Base-by-base conservation (phyloP, 371 early-diverging fungal species). In the Batkoa obscura region DNA sequence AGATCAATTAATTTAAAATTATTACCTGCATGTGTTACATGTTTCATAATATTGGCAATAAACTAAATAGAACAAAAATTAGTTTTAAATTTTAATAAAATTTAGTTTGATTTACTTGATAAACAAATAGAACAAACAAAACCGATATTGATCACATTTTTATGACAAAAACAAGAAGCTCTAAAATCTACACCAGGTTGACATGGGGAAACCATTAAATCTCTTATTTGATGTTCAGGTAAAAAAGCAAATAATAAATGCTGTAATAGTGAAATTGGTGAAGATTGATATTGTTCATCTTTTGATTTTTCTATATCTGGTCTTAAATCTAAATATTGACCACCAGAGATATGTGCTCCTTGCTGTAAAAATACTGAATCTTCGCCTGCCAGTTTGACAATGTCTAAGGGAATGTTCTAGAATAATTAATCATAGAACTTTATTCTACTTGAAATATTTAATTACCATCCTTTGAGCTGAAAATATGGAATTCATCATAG, bases 91-190 rank as follows among this genome's bases (percentile, higher is more conserved):
- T 23, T 23, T 23, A 23, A 23, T 23, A 48, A 41, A 4, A 34
- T 1, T 39, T 42, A 52, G 30, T 46, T 32, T 34, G 0, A 67
- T 75, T 66, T 74, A 86, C 88, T 88, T n/a, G 97, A 91, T 35
- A 96, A 63, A 62, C 97, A 96, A 2, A 94, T 92, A 0, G 92
- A 90, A 65, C 97, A 96, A 1, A 96, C 94, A 67, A 76, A 92
- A 0, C 91, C 97, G 49, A 91, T 76, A 60, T 90, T 86, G 1
- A 93, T 82, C 54, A 90, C 81, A 47, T 75, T 76, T 62, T 85
- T 86, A 68, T 96, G 97, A 64, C 97, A 96, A 59, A 97, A 94
- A 60, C 97, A 97, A 0, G 94, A 86, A 0, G 97, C 91, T 31
- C 94, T 68, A 60, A 90, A 94, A 67, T 97, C 94, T 0, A 94